Evolutionary conservation across 306 rosid genomes (phyloP).

Genomic region (Ziziphus jujuba): DNA sequence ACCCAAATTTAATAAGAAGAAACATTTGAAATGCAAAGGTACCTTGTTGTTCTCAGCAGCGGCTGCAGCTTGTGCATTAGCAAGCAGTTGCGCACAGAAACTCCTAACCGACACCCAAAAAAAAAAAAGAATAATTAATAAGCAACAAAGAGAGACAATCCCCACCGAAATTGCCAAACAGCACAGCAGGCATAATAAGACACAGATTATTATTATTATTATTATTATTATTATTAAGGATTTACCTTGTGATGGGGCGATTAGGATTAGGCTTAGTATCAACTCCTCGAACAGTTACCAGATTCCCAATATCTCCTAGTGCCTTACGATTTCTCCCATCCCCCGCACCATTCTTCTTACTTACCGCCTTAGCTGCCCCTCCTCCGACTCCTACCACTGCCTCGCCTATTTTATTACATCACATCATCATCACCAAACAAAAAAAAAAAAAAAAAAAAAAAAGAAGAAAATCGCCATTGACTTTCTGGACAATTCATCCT

Average conservation of each 20-base stretch:
- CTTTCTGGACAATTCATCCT: too few relatives aligned
- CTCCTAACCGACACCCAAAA: slow-evolving; percentile 42
- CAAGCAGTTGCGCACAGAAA: slow-evolving; percentile 81
- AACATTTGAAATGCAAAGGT: not conserved
- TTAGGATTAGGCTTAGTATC: slow-evolving; percentile 69
- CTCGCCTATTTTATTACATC: slow-evolving; percentile 58
- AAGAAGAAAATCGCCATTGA: too few relatives aligned
- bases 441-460: too few relatives aligned
- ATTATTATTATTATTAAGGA: too few relatives aligned
- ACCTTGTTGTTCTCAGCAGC: slow-evolving; percentile 71
- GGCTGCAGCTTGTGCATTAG: slow-evolving; percentile 78
- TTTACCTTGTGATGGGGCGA: slow-evolving; percentile 86
- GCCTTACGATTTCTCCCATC: slow-evolving; percentile 62
- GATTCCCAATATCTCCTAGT: slow-evolving; percentile 78
- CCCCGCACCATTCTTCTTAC: slow-evolving; percentile 51
- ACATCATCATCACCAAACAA: too few relatives aligned
- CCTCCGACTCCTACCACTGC: slow-evolving; percentile 51
- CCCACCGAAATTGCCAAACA: not conserved
- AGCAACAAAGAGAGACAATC: not conserved
- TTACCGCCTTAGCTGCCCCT: slow-evolving; percentile 47
- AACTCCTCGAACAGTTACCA: slow-evolving; percentile 42
- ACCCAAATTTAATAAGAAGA: not conserved
- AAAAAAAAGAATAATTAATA: too few relatives aligned
- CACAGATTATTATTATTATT: too few relatives aligned
- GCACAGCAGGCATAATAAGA: too few relatives aligned